Evolutionary conservation across 1,284 basidiomycete genomes (phyloP).

Genomic region (Microbotryum saponariae): DNA sequence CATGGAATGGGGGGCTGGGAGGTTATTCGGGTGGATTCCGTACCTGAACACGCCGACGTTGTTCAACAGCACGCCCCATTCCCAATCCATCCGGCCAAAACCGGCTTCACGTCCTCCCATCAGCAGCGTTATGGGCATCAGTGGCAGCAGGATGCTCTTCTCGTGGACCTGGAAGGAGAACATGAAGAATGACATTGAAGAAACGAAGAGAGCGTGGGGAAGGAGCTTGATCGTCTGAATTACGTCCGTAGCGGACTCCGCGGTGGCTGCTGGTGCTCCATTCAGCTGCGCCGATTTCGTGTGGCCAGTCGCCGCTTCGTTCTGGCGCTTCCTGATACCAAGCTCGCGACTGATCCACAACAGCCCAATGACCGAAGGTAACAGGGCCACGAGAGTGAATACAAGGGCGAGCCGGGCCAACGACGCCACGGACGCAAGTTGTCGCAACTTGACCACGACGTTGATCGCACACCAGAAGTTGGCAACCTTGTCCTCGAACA

Average conservation of each 20-base stretch:
- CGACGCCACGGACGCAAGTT: slow-evolving; percentile 27
- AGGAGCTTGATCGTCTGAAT: slow-evolving; percentile 36
- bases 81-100: slow-evolving; percentile 54
- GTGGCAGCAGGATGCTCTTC: slow-evolving; percentile 80
- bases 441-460: slow-evolving; percentile 73
- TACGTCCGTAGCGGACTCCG: slow-evolving; percentile 1
- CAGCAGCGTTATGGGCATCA: slow-evolving; percentile 73
- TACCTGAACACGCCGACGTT: slow-evolving; percentile 86
- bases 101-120: slow-evolving; percentile 53
- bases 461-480: slow-evolving; percentile 92
- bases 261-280: background rate
- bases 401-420: slow-evolving; percentile 41
- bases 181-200: slow-evolving; percentile 71
- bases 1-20: background rate
- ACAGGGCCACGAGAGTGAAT: slow-evolving; percentile 40
- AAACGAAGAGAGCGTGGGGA: slow-evolving; percentile 35
- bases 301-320: background rate
- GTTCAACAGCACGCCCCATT: slow-evolving; percentile 69
- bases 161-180: slow-evolving; percentile 96
- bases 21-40: slow-evolving; percentile 27
- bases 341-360: slow-evolving; percentile 32
- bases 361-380: slow-evolving; percentile 37
- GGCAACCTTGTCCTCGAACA: slow-evolving; percentile 94
- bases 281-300: background rate
- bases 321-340: background rate